Conservation (phyloP, 1,139 yeast genomes). For the Saccharomyces hybrid region DNA sequence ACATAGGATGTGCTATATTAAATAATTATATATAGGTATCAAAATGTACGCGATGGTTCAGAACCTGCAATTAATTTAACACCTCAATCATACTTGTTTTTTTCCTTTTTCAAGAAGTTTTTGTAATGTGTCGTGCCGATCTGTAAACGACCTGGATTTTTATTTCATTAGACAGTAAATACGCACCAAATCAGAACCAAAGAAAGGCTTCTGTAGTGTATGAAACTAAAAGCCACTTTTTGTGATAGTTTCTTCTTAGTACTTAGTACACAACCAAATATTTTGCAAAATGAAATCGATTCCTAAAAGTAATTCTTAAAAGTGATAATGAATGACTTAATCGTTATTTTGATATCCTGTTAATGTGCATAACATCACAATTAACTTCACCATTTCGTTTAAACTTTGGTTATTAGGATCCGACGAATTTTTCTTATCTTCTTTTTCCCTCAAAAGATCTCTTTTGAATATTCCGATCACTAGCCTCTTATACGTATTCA, state of each 20-base stretch:
- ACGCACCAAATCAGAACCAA: too few species aligned
- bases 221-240: not conserved
- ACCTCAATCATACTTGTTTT: not conserved
- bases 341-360: conserved; percentile 36
- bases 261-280: not conserved
- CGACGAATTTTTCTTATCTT: conserved; percentile 20
- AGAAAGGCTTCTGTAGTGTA: not conserved
- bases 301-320: not conserved
- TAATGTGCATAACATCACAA: conserved; percentile 51
- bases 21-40: not conserved
- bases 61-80: not conserved
- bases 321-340: not conserved
- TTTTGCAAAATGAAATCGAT: not conserved
- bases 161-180: too few species aligned
- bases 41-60: not conserved
- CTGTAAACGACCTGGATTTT: not conserved
- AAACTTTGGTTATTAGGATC: conserved; percentile 32
- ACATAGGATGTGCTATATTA: not conserved
- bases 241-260: not conserved
- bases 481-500: conserved; percentile 48
- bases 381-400: conserved; percentile 46
- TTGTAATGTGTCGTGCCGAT: not conserved
- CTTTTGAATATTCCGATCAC: conserved; percentile 64
- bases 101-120: not conserved
- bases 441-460: conserved; percentile 39